Conservation (phyloP, 106 monocot species). For the Acorus gramineus region DNA sequence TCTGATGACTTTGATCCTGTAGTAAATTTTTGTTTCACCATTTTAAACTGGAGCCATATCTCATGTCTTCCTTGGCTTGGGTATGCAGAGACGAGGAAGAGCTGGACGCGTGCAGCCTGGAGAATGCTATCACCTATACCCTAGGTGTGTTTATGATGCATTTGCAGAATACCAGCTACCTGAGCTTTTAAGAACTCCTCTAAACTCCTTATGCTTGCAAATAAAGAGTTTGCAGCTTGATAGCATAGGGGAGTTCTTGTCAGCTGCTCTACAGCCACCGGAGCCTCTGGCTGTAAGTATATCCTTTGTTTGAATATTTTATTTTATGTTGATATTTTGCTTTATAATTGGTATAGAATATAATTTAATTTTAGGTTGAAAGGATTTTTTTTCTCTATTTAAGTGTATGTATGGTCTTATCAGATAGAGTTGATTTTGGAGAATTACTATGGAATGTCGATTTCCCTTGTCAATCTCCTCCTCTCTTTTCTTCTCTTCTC, state of each 20-base stretch:
- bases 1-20: too few species aligned
- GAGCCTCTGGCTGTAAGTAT: constrained; percentile 74
- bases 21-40: too few species aligned
- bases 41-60: too few species aligned
- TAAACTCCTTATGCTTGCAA: constrained; percentile 94
- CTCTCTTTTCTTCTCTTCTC: too few species aligned
- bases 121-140: constrained; percentile 97
- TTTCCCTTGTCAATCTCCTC: too few species aligned
- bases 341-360: not conserved
- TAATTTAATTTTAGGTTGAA: too few species aligned
- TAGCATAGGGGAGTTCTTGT: constrained; percentile 77
- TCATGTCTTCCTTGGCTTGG: not conserved
- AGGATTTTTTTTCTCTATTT: too few species aligned
- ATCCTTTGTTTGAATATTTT: not conserved
- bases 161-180: constrained; percentile 98
- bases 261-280: constrained; percentile 91
- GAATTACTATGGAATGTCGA: too few species aligned
- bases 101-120: constrained; percentile 99
- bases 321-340: not conserved
- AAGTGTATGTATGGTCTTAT: too few species aligned
- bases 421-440: too few species aligned
- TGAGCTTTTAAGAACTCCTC: constrained; percentile 91
- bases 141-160: constrained; percentile 94
- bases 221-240: constrained; percentile 96
- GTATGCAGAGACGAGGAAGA: constrained; percentile 86